These are phyloP conservation scores for Rhytidiadelphus loreus DNA, from an alignment of 225 moss, liverwort and hornwort genomes.

Conservation along the genomic window DNA sequence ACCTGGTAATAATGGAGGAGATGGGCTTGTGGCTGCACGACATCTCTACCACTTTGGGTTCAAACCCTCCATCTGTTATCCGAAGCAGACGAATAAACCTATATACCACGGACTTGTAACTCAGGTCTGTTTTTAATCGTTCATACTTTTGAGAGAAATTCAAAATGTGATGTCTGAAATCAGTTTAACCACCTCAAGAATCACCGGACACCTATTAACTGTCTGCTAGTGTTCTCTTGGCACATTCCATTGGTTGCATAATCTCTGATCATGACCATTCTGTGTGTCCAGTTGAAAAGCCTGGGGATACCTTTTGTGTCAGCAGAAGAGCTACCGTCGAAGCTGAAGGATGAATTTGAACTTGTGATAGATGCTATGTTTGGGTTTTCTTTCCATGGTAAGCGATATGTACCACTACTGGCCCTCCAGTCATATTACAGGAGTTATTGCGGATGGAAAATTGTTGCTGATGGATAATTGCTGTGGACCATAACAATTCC, in stretches of 20 bases:
- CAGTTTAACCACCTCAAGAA: neutral
- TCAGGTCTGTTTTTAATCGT: slow-evolving; percentile 35
- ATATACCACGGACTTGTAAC: slow-evolving; percentile 75
- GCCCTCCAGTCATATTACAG: neutral
- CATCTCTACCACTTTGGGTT: slow-evolving; percentile 96
- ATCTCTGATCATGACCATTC: neutral
- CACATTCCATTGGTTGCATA: neutral
- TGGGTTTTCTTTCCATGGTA: slow-evolving; percentile 95
- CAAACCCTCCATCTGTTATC: slow-evolving; percentile 60
- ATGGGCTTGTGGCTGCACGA: slow-evolving; percentile 94
- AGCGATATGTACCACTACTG: neutral
- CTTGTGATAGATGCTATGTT: slow-evolving; percentile 89
- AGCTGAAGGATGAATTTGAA: slow-evolving; percentile 63
- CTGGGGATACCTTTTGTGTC: slow-evolving; percentile 49
- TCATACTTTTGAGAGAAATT: neutral
- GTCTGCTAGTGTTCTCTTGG: neutral
- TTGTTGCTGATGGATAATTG: neutral
- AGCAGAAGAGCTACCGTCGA: slow-evolving; percentile 46
- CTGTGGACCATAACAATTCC: neutral
- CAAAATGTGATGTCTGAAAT: neutral
- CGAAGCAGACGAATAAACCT: slow-evolving; percentile 77
- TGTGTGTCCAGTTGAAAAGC: slow-evolving; percentile 50
- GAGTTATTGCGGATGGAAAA: neutral
- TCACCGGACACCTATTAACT: neutral
- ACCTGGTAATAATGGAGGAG: slow-evolving; percentile 97